Evolutionary conservation across 345 rosid species (phyloP).

Genomic region (Chamaenerion angustifolium): DNA sequence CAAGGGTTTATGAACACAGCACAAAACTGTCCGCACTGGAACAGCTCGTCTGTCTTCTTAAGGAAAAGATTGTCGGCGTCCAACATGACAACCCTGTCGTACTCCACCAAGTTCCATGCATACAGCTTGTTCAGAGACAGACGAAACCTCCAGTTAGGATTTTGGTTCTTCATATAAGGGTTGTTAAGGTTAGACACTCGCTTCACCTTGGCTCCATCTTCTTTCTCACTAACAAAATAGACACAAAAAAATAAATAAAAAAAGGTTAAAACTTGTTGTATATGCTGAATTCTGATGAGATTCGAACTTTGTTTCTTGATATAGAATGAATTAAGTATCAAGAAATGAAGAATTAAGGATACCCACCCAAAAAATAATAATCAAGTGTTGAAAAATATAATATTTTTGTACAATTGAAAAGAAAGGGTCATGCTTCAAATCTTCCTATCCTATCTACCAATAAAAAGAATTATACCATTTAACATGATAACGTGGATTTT

Average conservation of each 20-base stretch:
- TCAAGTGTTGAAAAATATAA: too few relatives aligned
- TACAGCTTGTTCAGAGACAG: constrained; percentile 82
- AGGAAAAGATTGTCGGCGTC: constrained; percentile 91
- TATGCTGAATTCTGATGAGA: too few relatives aligned
- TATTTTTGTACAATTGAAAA: too few relatives aligned
- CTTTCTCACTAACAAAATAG: constrained; percentile 37
- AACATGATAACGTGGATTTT: too few relatives aligned
- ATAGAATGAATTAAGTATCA: too few relatives aligned
- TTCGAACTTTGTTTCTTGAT: too few relatives aligned
- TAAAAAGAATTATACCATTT: too few relatives aligned
- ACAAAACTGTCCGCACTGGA: constrained; percentile 92
- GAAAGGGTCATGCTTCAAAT: too few relatives aligned
- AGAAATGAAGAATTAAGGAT: too few relatives aligned
- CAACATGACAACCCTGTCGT: constrained; percentile 82
- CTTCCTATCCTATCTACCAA: too few relatives aligned
- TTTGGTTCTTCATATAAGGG: constrained; percentile 54
- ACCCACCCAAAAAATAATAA: too few relatives aligned
- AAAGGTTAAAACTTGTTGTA: too few relatives aligned
- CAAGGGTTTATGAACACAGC: constrained; percentile 95
- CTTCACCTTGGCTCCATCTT: constrained; percentile 75
- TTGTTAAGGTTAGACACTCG: constrained; percentile 79
- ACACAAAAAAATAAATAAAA: neutral
- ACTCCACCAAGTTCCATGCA: constrained; percentile 74
- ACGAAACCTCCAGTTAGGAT: constrained; percentile 65
- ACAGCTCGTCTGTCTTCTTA: constrained; percentile 65